Percentiles rank a stretch among this genome's conserved stretches.
phyloP scores from a whole-genome alignment of 352 stramenopile genomes.

The Vaucheria bursata region DNA sequence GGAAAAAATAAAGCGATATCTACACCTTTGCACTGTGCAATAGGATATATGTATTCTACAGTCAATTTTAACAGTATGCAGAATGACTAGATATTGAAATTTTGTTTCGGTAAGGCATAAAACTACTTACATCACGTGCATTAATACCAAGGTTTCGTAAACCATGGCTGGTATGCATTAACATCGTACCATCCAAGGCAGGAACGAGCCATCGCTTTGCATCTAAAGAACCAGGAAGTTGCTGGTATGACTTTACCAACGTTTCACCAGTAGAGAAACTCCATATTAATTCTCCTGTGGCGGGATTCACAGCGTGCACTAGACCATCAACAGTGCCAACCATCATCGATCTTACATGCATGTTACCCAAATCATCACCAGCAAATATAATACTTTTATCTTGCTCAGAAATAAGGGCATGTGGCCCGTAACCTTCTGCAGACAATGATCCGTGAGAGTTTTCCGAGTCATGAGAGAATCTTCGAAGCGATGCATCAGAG shows the following conservation, averaged over 20 bases:
- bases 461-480: no score
- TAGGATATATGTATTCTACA: no score
- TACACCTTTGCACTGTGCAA: no score
- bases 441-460: no score
- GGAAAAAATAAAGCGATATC: no score
- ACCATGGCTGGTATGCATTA: constrained; percentile 40
- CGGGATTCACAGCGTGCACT: constrained; percentile 34
- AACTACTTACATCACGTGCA: neutral
- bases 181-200: constrained; percentile 37
- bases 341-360: neutral
- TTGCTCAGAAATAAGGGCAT: no score
- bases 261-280: constrained; percentile 38
- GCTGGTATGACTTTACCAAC: constrained; percentile 48
- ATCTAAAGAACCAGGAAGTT: constrained; percentile 35
- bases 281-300: constrained; percentile 36
- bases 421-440: no score
- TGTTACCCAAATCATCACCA: neutral
- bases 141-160: constrained; percentile 22
- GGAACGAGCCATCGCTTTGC: constrained; percentile 40
- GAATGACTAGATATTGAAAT: no score
- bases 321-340: constrained; percentile 43
- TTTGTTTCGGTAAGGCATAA: no score
- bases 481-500: no score
- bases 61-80: no score
- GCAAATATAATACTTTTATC: neutral